Evolutionary conservation across 768 basidiomycete species (phyloP).

Genomic region (Pluteus cervinus): DNA sequence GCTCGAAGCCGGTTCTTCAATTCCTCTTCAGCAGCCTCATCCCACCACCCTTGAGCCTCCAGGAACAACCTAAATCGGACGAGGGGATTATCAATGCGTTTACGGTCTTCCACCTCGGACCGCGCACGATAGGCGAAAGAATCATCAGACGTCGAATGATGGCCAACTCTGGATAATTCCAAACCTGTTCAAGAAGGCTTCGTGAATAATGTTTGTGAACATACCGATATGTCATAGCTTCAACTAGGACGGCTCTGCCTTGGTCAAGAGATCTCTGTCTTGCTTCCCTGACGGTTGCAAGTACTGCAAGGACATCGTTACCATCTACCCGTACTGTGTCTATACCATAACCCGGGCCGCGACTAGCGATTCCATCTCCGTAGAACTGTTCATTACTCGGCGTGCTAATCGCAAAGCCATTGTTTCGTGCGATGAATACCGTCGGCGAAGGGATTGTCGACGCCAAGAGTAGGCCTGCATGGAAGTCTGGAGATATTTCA

Average conservation of each 20-base stretch:
- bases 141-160: constrained; percentile 94
- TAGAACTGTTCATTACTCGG: constrained; percentile 85
- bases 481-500: constrained; percentile 59
- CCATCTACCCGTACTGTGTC: constrained; percentile 92
- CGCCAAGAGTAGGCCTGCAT: constrained; percentile 80
- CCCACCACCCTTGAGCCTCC: constrained; percentile 84
- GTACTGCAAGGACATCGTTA: constrained; percentile 85
- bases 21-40: constrained; percentile 63
- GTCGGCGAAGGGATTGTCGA: constrained; percentile 73
- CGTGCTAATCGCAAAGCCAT: constrained; percentile 94
- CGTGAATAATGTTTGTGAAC: too few relatives aligned
- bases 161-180: constrained; percentile 59
- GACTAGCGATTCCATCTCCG: constrained; percentile 88
- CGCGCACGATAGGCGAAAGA: constrained; percentile 89
- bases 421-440: constrained; percentile 72
- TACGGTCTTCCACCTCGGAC: constrained; percentile 87
- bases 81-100: constrained; percentile 87
- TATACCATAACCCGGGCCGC: constrained; percentile 89
- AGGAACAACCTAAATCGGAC: constrained; percentile 80
- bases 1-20: constrained; percentile 62
- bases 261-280: constrained; percentile 67
- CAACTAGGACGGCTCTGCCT: constrained; percentile 76
- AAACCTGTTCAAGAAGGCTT: too few relatives aligned
- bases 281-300: constrained; percentile 67
- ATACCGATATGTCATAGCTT: constrained; percentile 88